A percentile compares a stretch with the other conserved stretches of the same genome.
phyloP scores from a whole-genome alignment of 495 filamentous ascomycete species.

The Xylaria longipes region DNA sequence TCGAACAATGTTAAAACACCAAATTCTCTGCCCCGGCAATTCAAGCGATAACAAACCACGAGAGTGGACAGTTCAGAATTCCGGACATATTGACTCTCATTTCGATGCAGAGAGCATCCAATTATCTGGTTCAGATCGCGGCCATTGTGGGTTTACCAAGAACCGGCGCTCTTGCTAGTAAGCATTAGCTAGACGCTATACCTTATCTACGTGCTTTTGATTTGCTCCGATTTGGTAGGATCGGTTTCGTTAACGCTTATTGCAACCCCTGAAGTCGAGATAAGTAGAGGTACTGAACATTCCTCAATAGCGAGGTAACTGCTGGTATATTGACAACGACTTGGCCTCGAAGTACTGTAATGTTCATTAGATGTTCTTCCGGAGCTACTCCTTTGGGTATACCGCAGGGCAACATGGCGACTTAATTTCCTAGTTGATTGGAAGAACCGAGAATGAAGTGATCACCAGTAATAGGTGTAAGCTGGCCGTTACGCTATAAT shows the following conservation, averaged over 20 bases:
- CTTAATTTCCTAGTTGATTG: neutral
- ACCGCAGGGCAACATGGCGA: neutral
- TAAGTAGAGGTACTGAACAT: constrained; percentile 9
- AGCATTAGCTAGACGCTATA: constrained; percentile 2
- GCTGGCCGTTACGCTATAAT: neutral
- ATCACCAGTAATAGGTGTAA: neutral
- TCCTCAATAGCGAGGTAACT: neutral
- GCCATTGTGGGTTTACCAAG: neutral
- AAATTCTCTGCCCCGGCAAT: neutral
- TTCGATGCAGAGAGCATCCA: neutral
- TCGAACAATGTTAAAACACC: constrained; percentile 1
- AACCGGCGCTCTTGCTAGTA: constrained; percentile 6
- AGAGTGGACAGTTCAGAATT: neutral
- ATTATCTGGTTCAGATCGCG: neutral
- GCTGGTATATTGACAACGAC: constrained; percentile 15
- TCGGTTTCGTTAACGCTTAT: constrained; percentile 1
- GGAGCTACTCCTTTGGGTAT: neutral
- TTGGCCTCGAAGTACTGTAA: neutral
- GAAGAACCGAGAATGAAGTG: neutral
- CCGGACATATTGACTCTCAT: neutral
- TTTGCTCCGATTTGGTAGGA: neutral
- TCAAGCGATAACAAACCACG: neutral
- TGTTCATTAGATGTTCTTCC: neutral
- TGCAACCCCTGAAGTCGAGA: neutral
- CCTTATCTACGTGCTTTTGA: neutral